Evolutionary conservation across 139 green algal species (phyloP), one percentile per base, ranked within the genome.

Genomic region (Mesotaenium endlicherianum): DNA sequence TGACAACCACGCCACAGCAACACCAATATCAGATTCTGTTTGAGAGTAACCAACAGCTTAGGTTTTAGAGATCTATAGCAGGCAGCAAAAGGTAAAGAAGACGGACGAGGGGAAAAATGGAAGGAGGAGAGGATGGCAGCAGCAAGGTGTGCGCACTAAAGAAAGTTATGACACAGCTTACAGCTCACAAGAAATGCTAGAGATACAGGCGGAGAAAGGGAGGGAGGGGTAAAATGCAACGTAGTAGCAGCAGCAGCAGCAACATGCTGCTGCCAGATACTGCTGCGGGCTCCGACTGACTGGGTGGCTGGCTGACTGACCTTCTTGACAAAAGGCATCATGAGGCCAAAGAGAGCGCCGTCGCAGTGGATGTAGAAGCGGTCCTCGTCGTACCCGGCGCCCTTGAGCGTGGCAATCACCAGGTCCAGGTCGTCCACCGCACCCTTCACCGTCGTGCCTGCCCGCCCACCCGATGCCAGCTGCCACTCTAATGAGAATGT

Each of bases 281-380:
- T n/a, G n/a, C n/a, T n/a, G n/a, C n/a, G n/a, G n/a, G n/a, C n/a
- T n/a, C n/a, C n/a, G n/a, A n/a, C n/a, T n/a, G n/a, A n/a, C n/a
- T n/a, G n/a, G n/a, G n/a, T n/a, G n/a, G n/a, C n/a, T n/a, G n/a
- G 26, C 20, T 64, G 53, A 26, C 60, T 72, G 4, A 81, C 89
- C 38, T 81, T 86, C 81, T 95, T 94, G 26, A 98, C 91, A 85
- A 98, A 98, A 2, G 94, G 94, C 87, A 98, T 75, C 84, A 89
- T 89, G 44, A 89, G 57, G 44, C 84, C 84, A 72, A 96, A 96
- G 40, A 98, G 93, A 8, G 95, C 95, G 31, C 95, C 95, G 70
- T 98, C 95, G 85, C 95, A 98, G 91, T 98, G 95, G 82, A 98
- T 98, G 91, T 93, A 98, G 84, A 98, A 98, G 30, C 92, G 90